phyloP scores from a whole-genome alignment of 2,329 filamentous ascomycete species.

The Colletotrichum viniferum region DNA sequence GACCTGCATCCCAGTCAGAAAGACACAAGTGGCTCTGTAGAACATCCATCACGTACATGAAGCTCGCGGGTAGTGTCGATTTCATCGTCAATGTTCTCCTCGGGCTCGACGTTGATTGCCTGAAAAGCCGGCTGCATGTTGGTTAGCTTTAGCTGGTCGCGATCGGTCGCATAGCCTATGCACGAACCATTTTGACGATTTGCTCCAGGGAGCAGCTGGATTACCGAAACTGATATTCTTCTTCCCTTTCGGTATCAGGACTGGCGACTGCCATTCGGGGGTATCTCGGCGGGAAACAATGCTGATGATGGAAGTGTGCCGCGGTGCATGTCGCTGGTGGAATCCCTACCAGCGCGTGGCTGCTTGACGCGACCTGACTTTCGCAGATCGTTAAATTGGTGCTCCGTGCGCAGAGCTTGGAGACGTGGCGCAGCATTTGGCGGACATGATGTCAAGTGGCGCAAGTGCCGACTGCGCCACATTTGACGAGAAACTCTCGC shows the following conservation, averaged over 20 bases:
- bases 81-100: conserved; percentile 88
- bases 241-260: not conserved
- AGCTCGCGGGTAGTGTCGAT: conserved; percentile 95
- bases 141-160: not conserved
- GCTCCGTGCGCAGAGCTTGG: not conserved
- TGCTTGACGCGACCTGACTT: not conserved
- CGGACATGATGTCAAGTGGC: not conserved
- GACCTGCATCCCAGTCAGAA: conserved; percentile 56
- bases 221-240: not conserved
- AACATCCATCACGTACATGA: conserved; percentile 57
- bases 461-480: not conserved
- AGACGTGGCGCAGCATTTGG: not conserved
- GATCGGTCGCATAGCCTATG: not conserved
- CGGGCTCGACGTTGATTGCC: conserved; percentile 92
- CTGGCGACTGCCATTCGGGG: not conserved
- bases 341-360: not conserved
- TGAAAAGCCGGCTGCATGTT: conserved; percentile 68
- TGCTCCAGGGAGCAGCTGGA: not conserved
- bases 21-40: not conserved
- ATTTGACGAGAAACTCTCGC: not conserved
- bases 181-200: conserved; percentile 3
- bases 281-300: not conserved
- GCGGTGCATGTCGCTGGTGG: not conserved
- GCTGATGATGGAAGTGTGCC: not conserved
- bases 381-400: not conserved